phyloP scores from a whole-genome alignment of 306 rosid species.

The Phaseolus lunatus region DNA sequence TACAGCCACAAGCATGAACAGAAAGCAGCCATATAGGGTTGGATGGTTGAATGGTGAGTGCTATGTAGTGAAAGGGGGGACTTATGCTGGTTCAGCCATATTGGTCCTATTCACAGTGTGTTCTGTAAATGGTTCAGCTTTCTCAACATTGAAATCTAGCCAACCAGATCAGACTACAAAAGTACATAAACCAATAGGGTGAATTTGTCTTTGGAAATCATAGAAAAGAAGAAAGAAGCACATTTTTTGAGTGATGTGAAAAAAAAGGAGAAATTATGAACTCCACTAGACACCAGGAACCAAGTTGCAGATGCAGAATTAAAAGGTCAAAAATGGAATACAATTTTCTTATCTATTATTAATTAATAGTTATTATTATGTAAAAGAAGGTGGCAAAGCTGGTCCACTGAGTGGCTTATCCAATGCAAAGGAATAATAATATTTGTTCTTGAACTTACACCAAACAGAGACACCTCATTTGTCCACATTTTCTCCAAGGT shows the following conservation, averaged over 20 bases:
- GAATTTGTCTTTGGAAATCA: background rate
- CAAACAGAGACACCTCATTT: conserved; percentile 36
- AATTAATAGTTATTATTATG: background rate
- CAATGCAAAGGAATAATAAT: conserved; percentile 16
- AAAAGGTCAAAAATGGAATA: conserved; percentile 25
- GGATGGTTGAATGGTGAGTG: conserved; percentile 87
- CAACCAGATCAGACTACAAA: conserved; percentile 16
- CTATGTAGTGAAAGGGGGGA: conserved; percentile 66
- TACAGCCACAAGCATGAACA: conserved; percentile 73
- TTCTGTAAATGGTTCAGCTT: conserved; percentile 51
- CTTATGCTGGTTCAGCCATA: conserved; percentile 59
- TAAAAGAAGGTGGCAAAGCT: conserved; percentile 4
- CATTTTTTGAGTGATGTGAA: background rate
- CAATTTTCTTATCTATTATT: background rate
- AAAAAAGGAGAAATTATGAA: background rate
- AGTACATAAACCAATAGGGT: conserved; percentile 34
- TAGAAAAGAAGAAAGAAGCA: background rate
- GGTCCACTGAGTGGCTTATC: conserved; percentile 30
- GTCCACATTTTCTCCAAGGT: background rate
- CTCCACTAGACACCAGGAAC: background rate
- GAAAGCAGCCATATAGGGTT: conserved; percentile 60
- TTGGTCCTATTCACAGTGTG: conserved; percentile 53
- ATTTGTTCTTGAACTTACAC: background rate
- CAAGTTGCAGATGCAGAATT: conserved; percentile 18
- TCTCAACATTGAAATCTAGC: conserved; percentile 39